These are phyloP conservation scores for Eucommia ulmoides DNA, from an alignment of 257 asterid species.

Conservation along the genomic window DNA sequence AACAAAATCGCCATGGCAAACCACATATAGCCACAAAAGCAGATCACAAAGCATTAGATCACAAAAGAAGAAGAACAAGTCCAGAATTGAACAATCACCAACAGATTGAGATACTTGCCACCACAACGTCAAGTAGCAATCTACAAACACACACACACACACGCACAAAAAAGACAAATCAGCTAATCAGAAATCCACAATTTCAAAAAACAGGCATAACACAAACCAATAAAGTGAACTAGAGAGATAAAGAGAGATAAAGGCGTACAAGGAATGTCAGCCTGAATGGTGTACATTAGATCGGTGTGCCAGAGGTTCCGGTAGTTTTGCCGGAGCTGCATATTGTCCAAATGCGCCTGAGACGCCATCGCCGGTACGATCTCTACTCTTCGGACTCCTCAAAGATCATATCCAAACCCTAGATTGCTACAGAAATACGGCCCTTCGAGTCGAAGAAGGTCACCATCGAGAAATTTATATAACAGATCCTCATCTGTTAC, in stretches of 20 bases:
- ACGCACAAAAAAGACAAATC: background rate
- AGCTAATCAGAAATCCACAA: background rate
- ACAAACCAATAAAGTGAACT: background rate
- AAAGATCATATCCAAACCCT: background rate
- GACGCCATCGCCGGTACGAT: slow-evolving; percentile 33
- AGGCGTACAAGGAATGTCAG: slow-evolving; percentile 65
- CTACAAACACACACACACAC: slow-evolving; percentile 36
- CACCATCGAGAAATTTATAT: too few relatives aligned
- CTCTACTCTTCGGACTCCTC: background rate
- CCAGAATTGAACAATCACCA: background rate
- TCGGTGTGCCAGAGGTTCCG: slow-evolving; percentile 97
- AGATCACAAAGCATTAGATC: too few relatives aligned
- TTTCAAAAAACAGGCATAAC: too few relatives aligned
- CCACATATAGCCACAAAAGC: too few relatives aligned
- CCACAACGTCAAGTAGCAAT: slow-evolving; percentile 88
- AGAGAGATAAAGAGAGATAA: slow-evolving; percentile 3
- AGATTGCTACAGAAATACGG: too few relatives aligned
- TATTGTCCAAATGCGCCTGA: slow-evolving; percentile 60
- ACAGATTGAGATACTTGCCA: slow-evolving; percentile 41
- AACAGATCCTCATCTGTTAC: too few relatives aligned
- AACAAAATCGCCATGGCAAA: too few relatives aligned
- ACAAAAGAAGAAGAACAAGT: too few relatives aligned
- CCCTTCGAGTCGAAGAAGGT: too few relatives aligned
- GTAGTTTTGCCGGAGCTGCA: slow-evolving; percentile 84
- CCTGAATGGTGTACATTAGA: slow-evolving; percentile 64